These are phyloP conservation scores for Pseudozyma sp. DNA, from an alignment of 1,284 basidiomycete species.

Conservation along the genomic window DNA sequence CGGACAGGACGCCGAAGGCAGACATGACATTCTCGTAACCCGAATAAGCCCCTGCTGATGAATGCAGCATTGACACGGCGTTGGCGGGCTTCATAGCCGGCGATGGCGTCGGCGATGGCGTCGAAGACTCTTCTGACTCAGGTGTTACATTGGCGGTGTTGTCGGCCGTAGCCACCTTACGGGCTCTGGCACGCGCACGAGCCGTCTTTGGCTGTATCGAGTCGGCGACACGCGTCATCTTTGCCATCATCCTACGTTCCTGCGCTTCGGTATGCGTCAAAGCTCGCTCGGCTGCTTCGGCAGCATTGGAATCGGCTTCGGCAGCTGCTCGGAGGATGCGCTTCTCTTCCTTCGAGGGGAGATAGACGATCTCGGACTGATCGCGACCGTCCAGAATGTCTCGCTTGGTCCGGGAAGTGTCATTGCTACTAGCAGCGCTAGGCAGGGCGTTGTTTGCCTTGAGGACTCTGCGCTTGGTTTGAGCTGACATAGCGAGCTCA, in stretches of 20 bases:
- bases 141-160: not conserved
- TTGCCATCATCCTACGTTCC: conserved; percentile 39
- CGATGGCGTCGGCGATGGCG: conserved; percentile 20
- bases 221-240: conserved; percentile 48
- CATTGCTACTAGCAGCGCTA: not conserved
- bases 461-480: conserved; percentile 32
- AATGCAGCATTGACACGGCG: not conserved
- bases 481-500: conserved; percentile 24
- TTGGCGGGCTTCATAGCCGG: conserved; percentile 6
- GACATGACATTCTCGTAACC: conserved; percentile 46
- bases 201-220: conserved; percentile 42
- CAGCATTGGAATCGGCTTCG: conserved; percentile 19
- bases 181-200: conserved; percentile 31
- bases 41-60: conserved; percentile 8
- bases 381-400: conserved; percentile 26
- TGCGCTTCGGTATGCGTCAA: conserved; percentile 21
- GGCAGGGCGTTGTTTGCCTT: conserved; percentile 26
- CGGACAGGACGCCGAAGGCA: conserved; percentile 36
- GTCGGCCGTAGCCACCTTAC: conserved; percentile 3
- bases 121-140: not conserved
- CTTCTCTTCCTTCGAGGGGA: conserved; percentile 38
- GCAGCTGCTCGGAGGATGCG: conserved; percentile 39
- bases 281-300: conserved; percentile 17
- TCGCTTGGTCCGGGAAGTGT: conserved; percentile 10
- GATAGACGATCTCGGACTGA: conserved; percentile 36